Evolutionary conservation across 2,329 filamentous ascomycete species (phyloP).

Genomic region (Aspergillus ochraceus): DNA sequence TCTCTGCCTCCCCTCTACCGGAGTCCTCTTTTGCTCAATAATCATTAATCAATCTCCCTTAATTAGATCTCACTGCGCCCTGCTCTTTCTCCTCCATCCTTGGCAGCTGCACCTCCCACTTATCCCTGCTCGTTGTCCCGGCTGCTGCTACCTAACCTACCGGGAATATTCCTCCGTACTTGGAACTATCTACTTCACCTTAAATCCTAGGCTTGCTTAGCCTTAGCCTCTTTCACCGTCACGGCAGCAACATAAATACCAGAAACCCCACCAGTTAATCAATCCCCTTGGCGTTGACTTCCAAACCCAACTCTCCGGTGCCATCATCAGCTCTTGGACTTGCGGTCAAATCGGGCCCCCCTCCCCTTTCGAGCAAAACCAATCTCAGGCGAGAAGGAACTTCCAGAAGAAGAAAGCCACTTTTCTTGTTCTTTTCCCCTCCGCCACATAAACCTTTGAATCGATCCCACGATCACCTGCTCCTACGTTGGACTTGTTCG

Average conservation of each 20-base stretch:
- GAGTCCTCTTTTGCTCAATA: background rate
- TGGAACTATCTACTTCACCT: background rate
- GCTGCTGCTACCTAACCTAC: background rate
- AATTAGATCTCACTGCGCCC: background rate
- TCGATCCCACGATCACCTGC: conserved; percentile 1
- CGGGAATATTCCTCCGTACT: background rate
- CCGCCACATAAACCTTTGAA: background rate
- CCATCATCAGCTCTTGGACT: background rate
- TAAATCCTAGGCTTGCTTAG: background rate
- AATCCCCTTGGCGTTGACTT: background rate
- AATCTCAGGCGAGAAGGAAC: conserved; percentile 13
- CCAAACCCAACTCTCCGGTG: background rate
- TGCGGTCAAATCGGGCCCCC: conserved; percentile 1
- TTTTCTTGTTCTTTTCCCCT: conserved; percentile 3
- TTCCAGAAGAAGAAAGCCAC: conserved; percentile 6
- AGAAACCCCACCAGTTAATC: background rate
- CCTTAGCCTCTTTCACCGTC: background rate
- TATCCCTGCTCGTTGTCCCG: background rate
- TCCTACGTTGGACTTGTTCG: conserved; percentile 11
- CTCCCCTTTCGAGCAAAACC: background rate
- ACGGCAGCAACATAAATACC: background rate
- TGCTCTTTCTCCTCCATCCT: background rate
- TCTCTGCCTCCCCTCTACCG: background rate
- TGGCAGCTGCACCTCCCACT: background rate
- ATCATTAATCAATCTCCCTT: background rate